Conservation (phyloP, 768 basidiomycete species). For the Dendrothele bispora region DNA sequence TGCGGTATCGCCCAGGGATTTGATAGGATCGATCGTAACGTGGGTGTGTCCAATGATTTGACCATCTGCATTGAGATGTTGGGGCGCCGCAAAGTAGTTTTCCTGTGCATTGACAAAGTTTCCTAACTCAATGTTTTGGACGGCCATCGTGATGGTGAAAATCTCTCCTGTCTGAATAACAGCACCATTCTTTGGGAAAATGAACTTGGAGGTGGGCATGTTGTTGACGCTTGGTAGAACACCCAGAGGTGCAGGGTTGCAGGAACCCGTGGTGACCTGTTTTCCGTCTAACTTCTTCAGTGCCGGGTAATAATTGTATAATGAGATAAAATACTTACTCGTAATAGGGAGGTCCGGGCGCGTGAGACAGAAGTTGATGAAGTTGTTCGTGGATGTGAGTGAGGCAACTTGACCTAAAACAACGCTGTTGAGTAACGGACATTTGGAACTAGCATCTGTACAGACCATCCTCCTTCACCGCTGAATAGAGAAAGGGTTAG, state of each 20-base stretch:
- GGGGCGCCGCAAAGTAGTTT: slow-evolving; percentile 47
- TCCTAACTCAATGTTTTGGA: slow-evolving; percentile 34
- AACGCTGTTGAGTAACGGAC: not conserved
- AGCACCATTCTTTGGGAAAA: slow-evolving; percentile 33
- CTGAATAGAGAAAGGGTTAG: slow-evolving; percentile 21
- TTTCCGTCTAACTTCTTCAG: slow-evolving; percentile 32
- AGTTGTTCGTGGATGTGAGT: slow-evolving; percentile 50
- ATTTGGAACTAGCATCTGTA: not conserved
- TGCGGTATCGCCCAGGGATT: slow-evolving; percentile 27
- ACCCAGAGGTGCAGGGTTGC: slow-evolving; percentile 44
- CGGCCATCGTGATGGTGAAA: slow-evolving; percentile 44
- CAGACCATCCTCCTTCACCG: too few relatives aligned
- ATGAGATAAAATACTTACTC: not conserved
- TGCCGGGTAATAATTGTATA: not conserved
- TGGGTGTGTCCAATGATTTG: slow-evolving; percentile 47
- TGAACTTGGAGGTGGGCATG: slow-evolving; percentile 41
- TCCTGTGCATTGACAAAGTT: slow-evolving; percentile 43
- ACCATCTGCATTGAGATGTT: slow-evolving; percentile 40
- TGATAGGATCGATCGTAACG: slow-evolving; percentile 41
- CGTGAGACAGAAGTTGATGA: slow-evolving; percentile 47
- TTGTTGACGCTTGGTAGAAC: slow-evolving; percentile 41
- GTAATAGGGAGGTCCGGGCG: slow-evolving; percentile 52
- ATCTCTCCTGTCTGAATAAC: slow-evolving; percentile 38
- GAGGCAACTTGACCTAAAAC: slow-evolving; percentile 40
- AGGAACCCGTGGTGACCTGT: slow-evolving; percentile 35